These are phyloP conservation scores for Teratosphaeria nubilosa DNA, from an alignment of 2,329 filamentous ascomycete species.

Conservation along the genomic window DNA sequence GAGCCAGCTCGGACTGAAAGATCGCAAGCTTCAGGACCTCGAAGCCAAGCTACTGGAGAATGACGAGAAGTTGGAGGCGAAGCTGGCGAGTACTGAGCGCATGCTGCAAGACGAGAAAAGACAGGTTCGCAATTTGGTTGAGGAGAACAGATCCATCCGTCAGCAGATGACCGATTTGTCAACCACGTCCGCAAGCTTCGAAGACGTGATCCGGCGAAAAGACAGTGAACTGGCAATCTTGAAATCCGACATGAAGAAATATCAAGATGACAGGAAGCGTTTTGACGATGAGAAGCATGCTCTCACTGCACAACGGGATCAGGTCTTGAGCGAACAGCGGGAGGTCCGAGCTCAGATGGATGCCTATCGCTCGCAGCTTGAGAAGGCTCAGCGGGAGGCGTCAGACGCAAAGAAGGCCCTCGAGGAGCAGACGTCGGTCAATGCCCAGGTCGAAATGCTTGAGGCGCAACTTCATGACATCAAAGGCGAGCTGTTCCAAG, in stretches of 20 bases:
- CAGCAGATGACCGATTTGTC: conserved; percentile 80
- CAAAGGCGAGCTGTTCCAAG: conserved; percentile 73
- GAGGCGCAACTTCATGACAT: conserved; percentile 81
- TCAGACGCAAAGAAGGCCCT: conserved; percentile 78
- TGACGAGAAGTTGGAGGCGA: conserved; percentile 82
- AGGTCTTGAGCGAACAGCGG: conserved; percentile 62
- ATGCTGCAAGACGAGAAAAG: conserved; percentile 65
- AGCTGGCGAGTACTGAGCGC: conserved; percentile 66
- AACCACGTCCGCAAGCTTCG: conserved; percentile 85
- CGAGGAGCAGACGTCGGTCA: conserved; percentile 80
- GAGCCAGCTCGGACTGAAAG: conserved; percentile 80
- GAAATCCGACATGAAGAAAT: conserved; percentile 72
- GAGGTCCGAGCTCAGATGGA: conserved; percentile 82
- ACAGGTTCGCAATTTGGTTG: conserved; percentile 63
- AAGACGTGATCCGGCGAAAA: conserved; percentile 85
- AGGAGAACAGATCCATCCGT: conserved; percentile 74
- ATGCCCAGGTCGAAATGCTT: conserved; percentile 76
- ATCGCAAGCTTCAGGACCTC: conserved; percentile 78
- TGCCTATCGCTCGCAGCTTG: conserved; percentile 73
- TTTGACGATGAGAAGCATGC: conserved; percentile 70
- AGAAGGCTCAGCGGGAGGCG: conserved; percentile 77
- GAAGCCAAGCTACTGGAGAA: conserved; percentile 73
- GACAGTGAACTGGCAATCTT: conserved; percentile 85
- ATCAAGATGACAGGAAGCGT: conserved; percentile 66
- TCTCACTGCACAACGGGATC: conserved; percentile 67